Evolutionary conservation across 495 filamentous ascomycete species (phyloP).

Genomic region (Aspergillus kassunensis): DNA sequence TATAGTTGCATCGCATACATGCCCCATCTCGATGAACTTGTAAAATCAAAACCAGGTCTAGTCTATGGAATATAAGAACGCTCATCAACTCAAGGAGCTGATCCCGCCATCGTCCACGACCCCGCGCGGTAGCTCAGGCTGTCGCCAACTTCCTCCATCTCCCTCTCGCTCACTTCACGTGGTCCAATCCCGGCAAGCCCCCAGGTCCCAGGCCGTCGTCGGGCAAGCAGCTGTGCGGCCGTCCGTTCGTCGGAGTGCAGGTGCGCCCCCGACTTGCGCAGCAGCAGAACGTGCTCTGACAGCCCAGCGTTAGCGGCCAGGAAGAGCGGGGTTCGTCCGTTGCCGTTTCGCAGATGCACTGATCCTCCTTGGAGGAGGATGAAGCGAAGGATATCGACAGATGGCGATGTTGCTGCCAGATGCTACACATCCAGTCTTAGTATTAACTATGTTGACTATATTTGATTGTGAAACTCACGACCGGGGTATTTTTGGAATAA

Average conservation of each 20-base stretch:
- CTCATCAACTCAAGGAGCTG: slow-evolving; percentile 26
- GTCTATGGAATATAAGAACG: background rate
- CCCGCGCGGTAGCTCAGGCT: slow-evolving; percentile 8
- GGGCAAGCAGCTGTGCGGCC: slow-evolving; percentile 44
- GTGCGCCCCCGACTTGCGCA: slow-evolving; percentile 68
- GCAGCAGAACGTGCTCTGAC: slow-evolving; percentile 57
- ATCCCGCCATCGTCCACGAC: slow-evolving; percentile 31
- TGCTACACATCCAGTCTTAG: slow-evolving; percentile 50
- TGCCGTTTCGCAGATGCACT: slow-evolving; percentile 79
- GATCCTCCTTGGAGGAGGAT: slow-evolving; percentile 75
- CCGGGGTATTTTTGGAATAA: slow-evolving; percentile 86
- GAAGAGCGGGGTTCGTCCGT: slow-evolving; percentile 77
- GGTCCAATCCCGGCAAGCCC: slow-evolving; percentile 43
- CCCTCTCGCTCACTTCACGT: slow-evolving; percentile 32
- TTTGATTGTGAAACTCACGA: slow-evolving; percentile 48
- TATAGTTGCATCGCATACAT: too few species aligned
- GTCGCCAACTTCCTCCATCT: slow-evolving; percentile 27
- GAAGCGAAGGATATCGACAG: slow-evolving; percentile 61
- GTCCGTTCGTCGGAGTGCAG: slow-evolving; percentile 61
- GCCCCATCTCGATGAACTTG: too few species aligned
- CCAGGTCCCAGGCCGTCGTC: slow-evolving; percentile 43
- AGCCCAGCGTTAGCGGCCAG: slow-evolving; percentile 64
- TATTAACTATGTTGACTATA: background rate
- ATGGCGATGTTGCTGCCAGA: slow-evolving; percentile 58
- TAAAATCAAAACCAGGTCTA: background rate